A percentile compares a stretch with the other conserved stretches of the same genome.
Evolutionary conservation across 1,284 basidiomycete genomes (phyloP).

Genomic region (Trichosporon asahii): DNA sequence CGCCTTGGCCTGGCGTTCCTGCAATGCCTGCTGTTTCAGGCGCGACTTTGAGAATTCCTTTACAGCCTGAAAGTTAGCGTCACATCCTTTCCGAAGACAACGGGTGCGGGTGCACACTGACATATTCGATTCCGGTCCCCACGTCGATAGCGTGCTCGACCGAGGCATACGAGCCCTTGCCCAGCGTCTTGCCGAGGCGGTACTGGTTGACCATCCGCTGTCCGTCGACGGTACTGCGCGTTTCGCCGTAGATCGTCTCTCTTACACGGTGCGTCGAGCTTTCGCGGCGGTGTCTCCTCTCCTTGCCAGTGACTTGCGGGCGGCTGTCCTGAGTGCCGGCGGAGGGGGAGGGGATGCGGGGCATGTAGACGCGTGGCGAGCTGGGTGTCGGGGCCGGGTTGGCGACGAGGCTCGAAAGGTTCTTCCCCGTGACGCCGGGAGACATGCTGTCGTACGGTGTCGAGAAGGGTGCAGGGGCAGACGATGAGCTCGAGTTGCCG

Average conservation of each 20-base stretch:
- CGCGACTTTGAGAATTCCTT: slow-evolving; percentile 53
- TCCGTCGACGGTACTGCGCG: slow-evolving; percentile 42
- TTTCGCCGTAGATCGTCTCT: slow-evolving; percentile 48
- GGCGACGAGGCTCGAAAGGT: slow-evolving; percentile 11
- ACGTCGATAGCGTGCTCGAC: slow-evolving; percentile 50
- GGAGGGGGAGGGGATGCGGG: slow-evolving; percentile 14
- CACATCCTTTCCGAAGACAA: too few species aligned
- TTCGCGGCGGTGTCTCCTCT: slow-evolving; percentile 33
- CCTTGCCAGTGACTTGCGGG: not conserved
- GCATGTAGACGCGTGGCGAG: slow-evolving; percentile 9
- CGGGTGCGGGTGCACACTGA: slow-evolving; percentile 25
- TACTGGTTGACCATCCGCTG: slow-evolving; percentile 51
- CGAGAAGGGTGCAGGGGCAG: not conserved
- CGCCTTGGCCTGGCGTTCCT: slow-evolving; percentile 32
- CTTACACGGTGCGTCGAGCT: slow-evolving; percentile 46
- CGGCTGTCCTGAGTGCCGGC: slow-evolving; percentile 3
- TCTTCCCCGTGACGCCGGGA: too few species aligned
- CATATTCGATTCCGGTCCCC: slow-evolving; percentile 49
- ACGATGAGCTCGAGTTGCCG: slow-evolving; percentile 15
- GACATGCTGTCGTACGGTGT: slow-evolving; percentile 9
- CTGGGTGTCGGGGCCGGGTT: slow-evolving; percentile 8
- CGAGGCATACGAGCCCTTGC: slow-evolving; percentile 50
- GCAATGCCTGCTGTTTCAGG: slow-evolving; percentile 41
- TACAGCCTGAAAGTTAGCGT: slow-evolving; percentile 39
- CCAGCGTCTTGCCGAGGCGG: slow-evolving; percentile 47